phyloP scores from a whole-genome alignment of 192 early-diverging fungal genomes.

The Coemansia sp. region DNA sequence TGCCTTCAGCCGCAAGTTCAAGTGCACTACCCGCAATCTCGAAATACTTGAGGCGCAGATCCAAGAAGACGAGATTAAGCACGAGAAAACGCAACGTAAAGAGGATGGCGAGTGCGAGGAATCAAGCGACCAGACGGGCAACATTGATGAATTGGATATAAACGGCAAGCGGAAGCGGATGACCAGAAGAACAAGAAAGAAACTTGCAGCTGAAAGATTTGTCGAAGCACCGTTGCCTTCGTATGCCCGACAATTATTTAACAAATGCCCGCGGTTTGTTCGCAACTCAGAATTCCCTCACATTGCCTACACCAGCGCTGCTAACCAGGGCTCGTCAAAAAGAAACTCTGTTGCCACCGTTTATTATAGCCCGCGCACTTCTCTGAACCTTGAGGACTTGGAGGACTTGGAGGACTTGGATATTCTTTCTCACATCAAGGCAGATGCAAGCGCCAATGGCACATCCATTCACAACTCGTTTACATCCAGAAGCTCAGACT shows the following conservation, averaged over 20 bases:
- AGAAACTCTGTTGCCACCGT: slow-evolving; percentile 15
- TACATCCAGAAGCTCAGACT: neutral
- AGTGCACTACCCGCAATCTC: slow-evolving; percentile 47
- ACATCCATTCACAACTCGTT: neutral
- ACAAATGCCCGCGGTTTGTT: slow-evolving; percentile 26
- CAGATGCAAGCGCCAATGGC: neutral
- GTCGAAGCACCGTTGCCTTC: slow-evolving; percentile 17
- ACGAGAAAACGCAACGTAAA: neutral
- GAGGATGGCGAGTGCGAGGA: neutral
- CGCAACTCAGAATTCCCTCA: slow-evolving; percentile 12
- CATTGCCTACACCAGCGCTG: neutral
- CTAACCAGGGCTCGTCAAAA: neutral
- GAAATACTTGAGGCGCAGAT: slow-evolving; percentile 27
- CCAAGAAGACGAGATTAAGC: slow-evolving; percentile 19
- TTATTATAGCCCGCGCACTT: slow-evolving; percentile 29
- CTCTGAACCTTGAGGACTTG: slow-evolving; percentile 15
- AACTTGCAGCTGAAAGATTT: neutral
- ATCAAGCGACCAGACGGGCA: neutral
- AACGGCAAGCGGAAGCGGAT: neutral
- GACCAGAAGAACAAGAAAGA: neutral
- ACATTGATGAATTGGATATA: neutral
- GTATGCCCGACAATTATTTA: slow-evolving; percentile 23
- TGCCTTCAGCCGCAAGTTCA: slow-evolving; percentile 38
- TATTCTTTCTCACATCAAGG: neutral
- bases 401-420: neutral